These are phyloP conservation scores for Penicillium pancosmium DNA, from an alignment of 495 filamentous ascomycete species.

Conservation along the genomic window DNA sequence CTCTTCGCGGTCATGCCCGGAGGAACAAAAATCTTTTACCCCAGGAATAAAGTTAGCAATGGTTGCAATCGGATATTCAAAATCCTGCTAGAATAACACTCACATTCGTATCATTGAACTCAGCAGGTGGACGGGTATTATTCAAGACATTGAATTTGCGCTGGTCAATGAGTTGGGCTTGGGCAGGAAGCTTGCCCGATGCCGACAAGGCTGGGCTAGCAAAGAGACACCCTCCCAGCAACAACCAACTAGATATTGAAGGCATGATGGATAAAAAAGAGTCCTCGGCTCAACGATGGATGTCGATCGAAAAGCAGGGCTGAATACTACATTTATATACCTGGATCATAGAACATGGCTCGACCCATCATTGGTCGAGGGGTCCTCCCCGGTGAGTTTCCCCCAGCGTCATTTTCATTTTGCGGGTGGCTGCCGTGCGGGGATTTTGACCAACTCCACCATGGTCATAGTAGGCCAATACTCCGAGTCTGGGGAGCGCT, in stretches of 20 bases:
- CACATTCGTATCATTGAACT: constrained; percentile 25
- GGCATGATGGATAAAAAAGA: not conserved
- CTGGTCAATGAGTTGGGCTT: constrained; percentile 25
- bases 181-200: constrained; percentile 15
- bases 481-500: not conserved
- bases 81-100: not conserved
- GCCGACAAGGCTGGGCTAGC: not conserved
- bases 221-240: not conserved
- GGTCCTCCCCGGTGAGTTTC: not conserved
- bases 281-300: not conserved
- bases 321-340: not conserved
- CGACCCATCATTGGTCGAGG: not conserved
- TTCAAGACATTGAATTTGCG: constrained; percentile 25
- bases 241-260: not conserved
- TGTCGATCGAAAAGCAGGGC: not conserved
- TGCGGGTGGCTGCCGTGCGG: not conserved
- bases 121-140: constrained; percentile 15
- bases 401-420: not conserved
- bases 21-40: constrained; percentile 21
- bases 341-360: not conserved
- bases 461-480: not conserved
- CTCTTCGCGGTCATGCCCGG: constrained; percentile 26
- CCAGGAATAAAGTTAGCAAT: not conserved
- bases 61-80: not conserved
- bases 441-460: not conserved